phyloP scores from a whole-genome alignment of 1,284 basidiomycete species.

The Malassezia cuniculi region DNA sequence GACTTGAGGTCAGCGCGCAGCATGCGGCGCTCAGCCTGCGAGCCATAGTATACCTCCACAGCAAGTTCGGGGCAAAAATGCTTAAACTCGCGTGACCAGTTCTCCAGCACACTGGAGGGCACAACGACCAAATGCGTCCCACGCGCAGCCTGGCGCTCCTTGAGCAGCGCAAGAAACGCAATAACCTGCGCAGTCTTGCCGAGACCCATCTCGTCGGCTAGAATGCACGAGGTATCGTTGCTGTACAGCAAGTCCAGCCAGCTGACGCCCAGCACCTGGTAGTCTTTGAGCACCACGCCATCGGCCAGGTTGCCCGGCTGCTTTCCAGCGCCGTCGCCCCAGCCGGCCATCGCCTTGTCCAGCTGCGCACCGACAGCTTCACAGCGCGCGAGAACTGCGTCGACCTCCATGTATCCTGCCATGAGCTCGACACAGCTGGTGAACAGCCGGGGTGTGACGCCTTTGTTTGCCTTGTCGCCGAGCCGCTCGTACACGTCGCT shows the following conservation, averaged over 20 bases:
- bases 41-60: conserved; percentile 86
- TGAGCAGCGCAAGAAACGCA: conserved; percentile 79
- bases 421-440: conserved; percentile 80
- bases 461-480: conserved; percentile 71
- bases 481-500: conserved; percentile 54
- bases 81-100: conserved; percentile 93
- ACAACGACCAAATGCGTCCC: conserved; percentile 87
- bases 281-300: conserved; percentile 76
- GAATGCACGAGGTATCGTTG: conserved; percentile 73
- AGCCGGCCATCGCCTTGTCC: conserved; percentile 60
- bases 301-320: conserved; percentile 64
- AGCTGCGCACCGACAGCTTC: conserved; percentile 62
- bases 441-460: conserved; percentile 77
- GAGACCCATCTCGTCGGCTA: conserved; percentile 68
- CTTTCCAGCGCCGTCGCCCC: conserved; percentile 48
- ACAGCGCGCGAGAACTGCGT: conserved; percentile 73
- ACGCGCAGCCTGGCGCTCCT: conserved; percentile 58
- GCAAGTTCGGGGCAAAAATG: conserved; percentile 71
- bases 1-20: conserved; percentile 57
- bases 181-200: conserved; percentile 99
- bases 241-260: conserved; percentile 84
- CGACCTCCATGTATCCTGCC: conserved; percentile 73
- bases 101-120: conserved; percentile 80
- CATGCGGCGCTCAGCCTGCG: conserved; percentile 69
- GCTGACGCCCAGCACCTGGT: conserved; percentile 91